Base-by-base conservation (phyloP, 495 filamentous ascomycete genomes). In the Xylaria flabelliformis region DNA sequence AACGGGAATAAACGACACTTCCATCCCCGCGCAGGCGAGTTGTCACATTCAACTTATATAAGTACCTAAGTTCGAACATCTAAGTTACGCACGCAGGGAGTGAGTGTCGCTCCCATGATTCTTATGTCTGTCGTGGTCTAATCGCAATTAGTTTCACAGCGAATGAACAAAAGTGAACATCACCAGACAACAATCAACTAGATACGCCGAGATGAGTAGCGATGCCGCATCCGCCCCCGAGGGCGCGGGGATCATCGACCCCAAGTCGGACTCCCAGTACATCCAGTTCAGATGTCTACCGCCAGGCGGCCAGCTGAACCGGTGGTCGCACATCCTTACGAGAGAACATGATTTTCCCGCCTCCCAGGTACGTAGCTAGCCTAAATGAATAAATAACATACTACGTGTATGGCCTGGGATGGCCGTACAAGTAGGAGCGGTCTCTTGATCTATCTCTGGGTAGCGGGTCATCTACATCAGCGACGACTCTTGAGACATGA, bases 341-440 rank as follows among this genome's bases (percentile, higher is more conserved):
- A 75, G 78, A 32, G 93, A 87, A 26, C 93, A 98, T 91, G 94
- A 98, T 77, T 99, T 92, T 77, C 96, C 96, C 4, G 96, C 94
- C 2, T 95, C 96, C 44, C 92, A 96, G 88, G 93, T 93, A 79
- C 41, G 84, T 56, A n/a, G 51, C 12, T 4, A 8, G 2, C 48
- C n/a, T 9, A 39, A 39, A 29, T 41, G 7, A 7, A 12, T 56
- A 4, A 34, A n/a, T n/a, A n/a, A n/a, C n/a, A n/a, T n/a, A n/a
- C n/a, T n/a, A n/a, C n/a, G n/a, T n/a, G n/a, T n/a, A n/a, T 26
- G 26, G 55, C 55, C 55, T 34, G 26, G 17, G 29, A 53, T 10
- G 2, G 48, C 48, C 50, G 12, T 24, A 8, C 0, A 12, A 2
- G 3, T 12, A 24, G 9, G 12, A 19, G 46, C 17, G 3, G n/a